Conservation (phyloP, 257 asterid species). For the Nyctanthes arbortristis region DNA sequence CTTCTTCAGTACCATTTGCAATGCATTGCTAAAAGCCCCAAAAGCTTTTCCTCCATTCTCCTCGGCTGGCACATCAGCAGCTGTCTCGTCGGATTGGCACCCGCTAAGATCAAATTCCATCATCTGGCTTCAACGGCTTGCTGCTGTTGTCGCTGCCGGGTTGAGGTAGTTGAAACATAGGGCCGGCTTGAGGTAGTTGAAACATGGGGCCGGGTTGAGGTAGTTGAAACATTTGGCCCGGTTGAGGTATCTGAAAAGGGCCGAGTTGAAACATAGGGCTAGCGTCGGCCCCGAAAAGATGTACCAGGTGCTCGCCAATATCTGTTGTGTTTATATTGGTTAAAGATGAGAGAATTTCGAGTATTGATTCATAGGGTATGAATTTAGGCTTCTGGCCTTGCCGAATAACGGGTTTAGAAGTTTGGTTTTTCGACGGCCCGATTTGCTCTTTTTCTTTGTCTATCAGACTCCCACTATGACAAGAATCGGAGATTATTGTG, state of each 20-base stretch:
- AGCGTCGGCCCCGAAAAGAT: conserved; percentile 36
- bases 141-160: no score
- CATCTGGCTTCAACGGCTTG: conserved; percentile 33
- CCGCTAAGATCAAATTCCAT: conserved; percentile 47
- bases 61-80: conserved; percentile 27
- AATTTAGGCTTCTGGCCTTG: conserved; percentile 40
- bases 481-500: conserved; percentile 84
- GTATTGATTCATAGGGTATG: conserved; percentile 51
- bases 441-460: conserved; percentile 90
- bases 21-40: conserved; percentile 48
- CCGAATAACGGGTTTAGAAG: background rate
- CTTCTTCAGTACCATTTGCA: conserved; percentile 33
- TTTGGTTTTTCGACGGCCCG: conserved; percentile 45
- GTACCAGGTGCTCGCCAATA: conserved; percentile 42
- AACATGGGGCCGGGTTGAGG: no score
- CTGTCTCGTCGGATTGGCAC: conserved; percentile 38
- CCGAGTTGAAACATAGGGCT: conserved; percentile 29
- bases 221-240: conserved; percentile 15
- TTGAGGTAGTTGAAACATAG: no score
- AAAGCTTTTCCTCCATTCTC: conserved; percentile 24
- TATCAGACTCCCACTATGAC: conserved; percentile 85
- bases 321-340: conserved; percentile 60
- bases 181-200: no score
- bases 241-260: no score
- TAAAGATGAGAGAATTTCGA: conserved; percentile 52